Percentiles rank a stretch among this genome's conserved stretches.
These are phyloP conservation scores for Phialophora macrospora DNA, from an alignment of 2,329 filamentous ascomycete species.

Conservation along the genomic window DNA sequence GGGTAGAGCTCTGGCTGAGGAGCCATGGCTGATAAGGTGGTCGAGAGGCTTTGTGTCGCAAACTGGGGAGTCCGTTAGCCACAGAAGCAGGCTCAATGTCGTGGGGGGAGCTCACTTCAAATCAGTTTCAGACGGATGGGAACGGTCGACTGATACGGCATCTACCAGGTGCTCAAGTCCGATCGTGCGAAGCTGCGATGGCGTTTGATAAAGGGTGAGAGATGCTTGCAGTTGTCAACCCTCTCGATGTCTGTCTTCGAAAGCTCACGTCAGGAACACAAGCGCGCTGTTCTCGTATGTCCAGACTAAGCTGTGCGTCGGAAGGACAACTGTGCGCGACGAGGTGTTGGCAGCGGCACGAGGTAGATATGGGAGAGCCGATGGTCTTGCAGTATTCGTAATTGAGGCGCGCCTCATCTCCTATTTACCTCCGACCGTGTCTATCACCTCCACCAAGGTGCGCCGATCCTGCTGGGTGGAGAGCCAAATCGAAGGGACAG, in stretches of 20 bases:
- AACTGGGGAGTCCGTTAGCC: not conserved
- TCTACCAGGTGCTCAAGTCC: conserved; percentile 13
- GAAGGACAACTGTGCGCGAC: not conserved
- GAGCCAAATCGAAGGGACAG: not conserved
- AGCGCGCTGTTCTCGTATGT: not conserved
- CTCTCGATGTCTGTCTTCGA: not conserved
- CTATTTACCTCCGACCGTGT: conserved; percentile 3
- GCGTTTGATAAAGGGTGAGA: not conserved
- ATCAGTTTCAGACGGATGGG: not conserved
- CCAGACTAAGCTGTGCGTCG: conserved; percentile 2
- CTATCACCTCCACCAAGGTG: conserved; percentile 8
- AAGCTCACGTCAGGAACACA: conserved; percentile 15
- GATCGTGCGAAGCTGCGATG: conserved; percentile 11
- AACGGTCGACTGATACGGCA: not conserved
- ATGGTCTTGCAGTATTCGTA: not conserved
- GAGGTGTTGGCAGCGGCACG: not conserved
- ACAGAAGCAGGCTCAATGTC: not conserved
- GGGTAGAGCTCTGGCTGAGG: conserved; percentile 43
- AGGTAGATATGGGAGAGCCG: not conserved
- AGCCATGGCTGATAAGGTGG: conserved; percentile 25
- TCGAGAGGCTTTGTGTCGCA: not conserved
- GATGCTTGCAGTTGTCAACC: not conserved
- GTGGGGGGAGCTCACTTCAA: not conserved
- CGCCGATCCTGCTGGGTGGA: not conserved
- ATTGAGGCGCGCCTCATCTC: conserved; percentile 14